Base-by-base conservation (phyloP, 768 basidiomycete species). In the Macrolepiota albuminosa region DNA sequence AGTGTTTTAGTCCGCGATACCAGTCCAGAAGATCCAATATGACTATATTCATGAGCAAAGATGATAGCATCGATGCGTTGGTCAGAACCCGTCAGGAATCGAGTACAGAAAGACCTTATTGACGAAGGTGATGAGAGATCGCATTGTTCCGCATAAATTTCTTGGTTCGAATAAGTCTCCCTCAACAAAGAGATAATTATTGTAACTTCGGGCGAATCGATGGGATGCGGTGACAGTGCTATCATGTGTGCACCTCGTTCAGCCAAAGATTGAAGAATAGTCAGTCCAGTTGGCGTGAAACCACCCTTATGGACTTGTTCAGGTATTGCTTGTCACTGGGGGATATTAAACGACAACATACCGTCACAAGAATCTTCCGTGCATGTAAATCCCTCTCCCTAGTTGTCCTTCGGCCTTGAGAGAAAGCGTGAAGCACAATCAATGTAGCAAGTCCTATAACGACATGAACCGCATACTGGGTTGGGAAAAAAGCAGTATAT, bases 101-200 rank as follows among this genome's bases (percentile, higher is more conserved):
- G 74, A 0, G 79, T 81, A 66, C 85, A 88, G 68, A 95, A 94
- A 9, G 76, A 73, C 36, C 84, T 81, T 14, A 95, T 82, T 21
- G 87, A 86, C 0, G 79, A 71, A 0, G 90, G 84, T 0, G 87
- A 87, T 0, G 79, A 59, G 0, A 93, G 73, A 67, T 93, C 87
- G 65, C 90, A 93, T 56, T 89, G 76, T 60, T 95, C 93, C 13
- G 88, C 90, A 68, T 76, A 94, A 56, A 95, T 84, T 56, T 87
- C 75, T 63, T 91, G 84, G 72, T 95, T 95, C 48, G 81, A 80
- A 18, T 86, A 86, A 3, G 85, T 81, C 0, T 80, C 77, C 48
- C 90, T 86, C 31, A 95, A 71, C 56, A 92, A 80, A 9, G 82
- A 75, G 59, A 93, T 72, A 48, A 93, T 76, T 48, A 87, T 78